phyloP scores from a whole-genome alignment of 2,329 filamentous ascomycete species.

The Clathrospora elynae region DNA sequence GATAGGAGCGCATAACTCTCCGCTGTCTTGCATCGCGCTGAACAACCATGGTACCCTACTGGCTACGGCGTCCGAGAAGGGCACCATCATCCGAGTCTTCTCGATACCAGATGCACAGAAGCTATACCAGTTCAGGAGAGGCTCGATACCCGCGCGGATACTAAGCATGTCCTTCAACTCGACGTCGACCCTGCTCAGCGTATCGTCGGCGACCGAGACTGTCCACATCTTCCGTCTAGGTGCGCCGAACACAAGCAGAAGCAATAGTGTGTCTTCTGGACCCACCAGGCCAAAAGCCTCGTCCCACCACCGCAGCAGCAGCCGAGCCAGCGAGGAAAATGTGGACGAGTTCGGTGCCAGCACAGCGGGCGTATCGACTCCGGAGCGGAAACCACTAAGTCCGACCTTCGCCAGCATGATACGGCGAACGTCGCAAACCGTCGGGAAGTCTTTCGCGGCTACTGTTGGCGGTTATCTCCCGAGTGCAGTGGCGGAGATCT shows the following conservation, averaged over 20 bases:
- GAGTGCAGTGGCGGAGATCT: slow-evolving; percentile 94
- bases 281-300: slow-evolving; percentile 27
- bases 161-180: slow-evolving; percentile 99
- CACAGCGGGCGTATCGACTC: slow-evolving; percentile 33
- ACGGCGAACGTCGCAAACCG: slow-evolving; percentile 91
- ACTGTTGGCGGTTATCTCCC: slow-evolving; percentile 92
- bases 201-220: slow-evolving; percentile 94
- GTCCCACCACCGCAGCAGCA: slow-evolving; percentile 51
- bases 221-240: slow-evolving; percentile 90
- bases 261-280: slow-evolving; percentile 42
- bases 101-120: slow-evolving; percentile 89
- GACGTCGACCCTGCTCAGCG: slow-evolving; percentile 87
- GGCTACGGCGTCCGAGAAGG: slow-evolving; percentile 94
- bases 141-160: slow-evolving; percentile 93
- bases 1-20: slow-evolving; percentile 91
- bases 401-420: slow-evolving; percentile 89
- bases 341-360: slow-evolving; percentile 51
- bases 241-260: slow-evolving; percentile 39
- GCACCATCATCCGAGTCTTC: slow-evolving; percentile 96
- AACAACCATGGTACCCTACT: slow-evolving; percentile 91
- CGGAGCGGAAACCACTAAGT: slow-evolving; percentile 55
- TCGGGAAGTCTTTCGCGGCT: slow-evolving; percentile 84
- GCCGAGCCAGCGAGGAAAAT: slow-evolving; percentile 48
- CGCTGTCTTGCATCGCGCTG: slow-evolving; percentile 85
- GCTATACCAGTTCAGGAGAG: slow-evolving; percentile 92